phyloP scores from a whole-genome alignment of 1,139 yeast genomes.

The Hyphopichia buzzinii region DNA sequence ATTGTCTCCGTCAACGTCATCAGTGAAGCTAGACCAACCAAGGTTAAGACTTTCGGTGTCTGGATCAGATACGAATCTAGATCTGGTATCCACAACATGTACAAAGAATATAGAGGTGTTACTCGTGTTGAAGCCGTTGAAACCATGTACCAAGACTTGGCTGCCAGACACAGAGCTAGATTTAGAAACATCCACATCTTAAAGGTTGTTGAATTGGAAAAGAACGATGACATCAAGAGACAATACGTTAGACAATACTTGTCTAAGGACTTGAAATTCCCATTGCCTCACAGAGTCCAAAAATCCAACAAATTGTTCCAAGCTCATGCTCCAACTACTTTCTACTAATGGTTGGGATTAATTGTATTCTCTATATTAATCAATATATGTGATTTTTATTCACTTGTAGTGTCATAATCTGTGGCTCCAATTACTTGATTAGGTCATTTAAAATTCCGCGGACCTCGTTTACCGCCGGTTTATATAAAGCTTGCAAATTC shows the following conservation, averaged over 20 bases:
- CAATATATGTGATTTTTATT: neutral
- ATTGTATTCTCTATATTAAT: neutral
- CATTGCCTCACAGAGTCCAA: constrained; percentile 99
- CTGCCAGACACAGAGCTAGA: constrained; percentile 99
- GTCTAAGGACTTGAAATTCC: constrained; percentile 96
- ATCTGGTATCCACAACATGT: constrained; percentile 99
- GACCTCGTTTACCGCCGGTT: too few relatives aligned
- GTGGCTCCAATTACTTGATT: too few relatives aligned
- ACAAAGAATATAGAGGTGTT: constrained; percentile 99
- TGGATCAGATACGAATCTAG: constrained; percentile 99
- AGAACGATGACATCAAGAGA: constrained; percentile 98
- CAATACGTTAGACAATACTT: constrained; percentile 98
- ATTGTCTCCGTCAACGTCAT: constrained; percentile 89
- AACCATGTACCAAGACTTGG: constrained; percentile 99
- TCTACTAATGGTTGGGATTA: constrained; percentile 62
- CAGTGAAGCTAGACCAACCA: constrained; percentile 95
- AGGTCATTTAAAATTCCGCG: too few relatives aligned
- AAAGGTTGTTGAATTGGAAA: constrained; percentile 98
- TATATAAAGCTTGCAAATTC: too few relatives aligned
- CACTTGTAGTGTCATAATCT: too few relatives aligned
- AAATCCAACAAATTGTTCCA: constrained; percentile 86
- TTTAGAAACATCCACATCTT: constrained; percentile 98
- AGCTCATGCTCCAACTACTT: constrained; percentile 94
- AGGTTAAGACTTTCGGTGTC: constrained; percentile 99
- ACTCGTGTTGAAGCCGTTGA: constrained; percentile 99